Evolutionary conservation across 1,284 basidiomycete genomes (phyloP).

Genomic region (Heterobasidion parviporum): DNA sequence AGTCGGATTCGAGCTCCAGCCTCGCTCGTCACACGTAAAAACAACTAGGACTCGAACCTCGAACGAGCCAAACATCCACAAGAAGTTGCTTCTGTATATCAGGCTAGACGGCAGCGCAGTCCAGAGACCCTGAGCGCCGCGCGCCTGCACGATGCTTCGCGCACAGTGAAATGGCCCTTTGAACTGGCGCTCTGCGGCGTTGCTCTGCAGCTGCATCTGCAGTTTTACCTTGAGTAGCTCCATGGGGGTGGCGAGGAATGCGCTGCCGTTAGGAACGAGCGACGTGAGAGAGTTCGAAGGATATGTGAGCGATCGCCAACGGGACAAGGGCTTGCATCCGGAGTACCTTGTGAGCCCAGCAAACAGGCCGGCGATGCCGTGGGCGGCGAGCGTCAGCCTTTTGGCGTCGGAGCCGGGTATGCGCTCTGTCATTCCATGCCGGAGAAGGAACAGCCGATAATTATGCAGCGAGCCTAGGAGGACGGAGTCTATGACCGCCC

Average conservation of each 20-base stretch:
- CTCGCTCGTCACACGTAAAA: neutral
- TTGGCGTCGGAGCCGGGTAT: slow-evolving; percentile 33
- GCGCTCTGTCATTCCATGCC: slow-evolving; percentile 44
- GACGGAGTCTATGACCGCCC: slow-evolving; percentile 71
- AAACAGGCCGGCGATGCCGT: slow-evolving; percentile 63
- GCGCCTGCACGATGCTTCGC: slow-evolving; percentile 43
- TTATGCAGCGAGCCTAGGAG: slow-evolving; percentile 71
- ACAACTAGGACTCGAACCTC: slow-evolving; percentile 31
- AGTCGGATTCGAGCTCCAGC: neutral
- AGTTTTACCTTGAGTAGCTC: slow-evolving; percentile 75
- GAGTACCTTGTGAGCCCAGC: slow-evolving; percentile 67
- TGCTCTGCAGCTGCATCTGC: slow-evolving; percentile 63
- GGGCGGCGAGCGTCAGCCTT: slow-evolving; percentile 49
- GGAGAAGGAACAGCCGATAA: slow-evolving; percentile 56
- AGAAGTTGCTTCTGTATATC: slow-evolving; percentile 55
- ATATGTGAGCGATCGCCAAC: neutral
- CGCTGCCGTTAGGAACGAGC: slow-evolving; percentile 24
- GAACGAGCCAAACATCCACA: slow-evolving; percentile 61
- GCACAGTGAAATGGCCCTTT: slow-evolving; percentile 59
- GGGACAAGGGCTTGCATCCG: neutral
- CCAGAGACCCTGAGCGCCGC: slow-evolving; percentile 55
- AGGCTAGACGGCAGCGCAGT: slow-evolving; percentile 58
- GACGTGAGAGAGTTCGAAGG: neutral
- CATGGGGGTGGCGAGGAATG: slow-evolving; percentile 62
- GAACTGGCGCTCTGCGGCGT: slow-evolving; percentile 47